Evolutionary conservation across 2,329 filamentous ascomycete genomes (phyloP), one percentile per base, ranked within the genome.

Genomic region (Paramyrothecium sp.): DNA sequence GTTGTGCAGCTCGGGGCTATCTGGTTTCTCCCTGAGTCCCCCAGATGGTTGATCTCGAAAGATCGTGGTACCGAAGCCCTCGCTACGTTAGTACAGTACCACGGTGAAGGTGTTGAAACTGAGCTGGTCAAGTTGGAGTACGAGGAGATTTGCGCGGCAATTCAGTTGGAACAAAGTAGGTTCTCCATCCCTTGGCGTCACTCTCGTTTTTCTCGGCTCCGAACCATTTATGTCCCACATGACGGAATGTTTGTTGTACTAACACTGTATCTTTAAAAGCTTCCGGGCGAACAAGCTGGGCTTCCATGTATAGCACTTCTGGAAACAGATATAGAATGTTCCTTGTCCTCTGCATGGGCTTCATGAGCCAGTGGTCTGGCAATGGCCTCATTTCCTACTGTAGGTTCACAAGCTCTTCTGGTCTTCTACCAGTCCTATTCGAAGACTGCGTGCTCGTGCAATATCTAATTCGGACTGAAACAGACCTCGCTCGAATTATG

Each of bases 61-160:
- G 77, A 81, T 58, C 76, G 78, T 33, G 69, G 75, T 19, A 78
- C 81, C 19, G 73, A 84, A 57, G 82, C 81, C 1, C 69, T 78
- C 16, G 73, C 75, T 10, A 77, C 80, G 10, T 75, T 87, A 58
- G 75, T 77, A 17, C 81, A 80, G 57, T 85, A 79, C 62, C 84
- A 83, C 60, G 80, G 78, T 8, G 75, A 85, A 55, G 82, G 81
- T 11, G 75, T 80, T 3, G 67, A 69, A 30, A 77, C 73, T 1
- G 73, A 75, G 0, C 74, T 81, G 58, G 81, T 83, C 2, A 74
- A 77, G 58, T 69, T 82, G 5, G 78, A 83, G 63, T 79, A 80
- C 63, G 75, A 77, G 16, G 78, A 82, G 60, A 80, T 80, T 68
- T 70, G 78, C 34, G 75, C 81, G 62, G 72, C 76, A 34, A 73